Evolutionary conservation across 768 basidiomycete genomes (phyloP), one percentile per base, ranked within the genome.

Genomic region (Glaciozyma martinii): DNA sequence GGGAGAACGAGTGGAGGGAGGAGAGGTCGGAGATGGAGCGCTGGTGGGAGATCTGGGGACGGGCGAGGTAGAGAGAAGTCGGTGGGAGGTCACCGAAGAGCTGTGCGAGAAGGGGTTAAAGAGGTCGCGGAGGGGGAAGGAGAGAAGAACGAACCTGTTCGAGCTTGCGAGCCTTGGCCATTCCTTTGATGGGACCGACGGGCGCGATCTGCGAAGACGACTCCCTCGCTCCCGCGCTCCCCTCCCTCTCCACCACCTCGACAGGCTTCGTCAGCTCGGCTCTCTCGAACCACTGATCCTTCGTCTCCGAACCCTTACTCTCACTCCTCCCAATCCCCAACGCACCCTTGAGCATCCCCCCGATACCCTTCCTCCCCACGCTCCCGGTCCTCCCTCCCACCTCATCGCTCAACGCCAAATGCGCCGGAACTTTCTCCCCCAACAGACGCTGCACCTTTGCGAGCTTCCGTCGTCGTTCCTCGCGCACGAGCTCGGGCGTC

Each of bases 51-150:
- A 29, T 16, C 12, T 16, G 18, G 37, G 30, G 37, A 42, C 2
- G 27, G 46, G 47, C 54, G 50, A 62, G 63, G 61, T 67, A 66
- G 23, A 66, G 50, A 3, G 59, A 49, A 2, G 42, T 42, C 3
- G 67, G 65, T 10, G 65, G 65, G n/a, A 68, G 54, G 33, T 60
- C 67, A 42, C 63, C 65, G 40, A 68, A 67, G 23, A 66, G 50
- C 65, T 68, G 55, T 47, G 19, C 10, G 21, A 7, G 10, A 13
- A 18, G 16, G 19, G 6, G 6, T 19, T 47, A 47, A 16, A 12
- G 19, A 47, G 19, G 10, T 47, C 21, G 6, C 19, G 1, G n/a
- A 7, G 46, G 8, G 46, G 21, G 21, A 10, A 6, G 19, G n/a
- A 47, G 46, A 10, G 5, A 8, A 29, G 50, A 27, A 25, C 50